Evolutionary conservation across 768 basidiomycete species (phyloP), one percentile per base, ranked within the genome.

Genomic region (Imleria badia): DNA sequence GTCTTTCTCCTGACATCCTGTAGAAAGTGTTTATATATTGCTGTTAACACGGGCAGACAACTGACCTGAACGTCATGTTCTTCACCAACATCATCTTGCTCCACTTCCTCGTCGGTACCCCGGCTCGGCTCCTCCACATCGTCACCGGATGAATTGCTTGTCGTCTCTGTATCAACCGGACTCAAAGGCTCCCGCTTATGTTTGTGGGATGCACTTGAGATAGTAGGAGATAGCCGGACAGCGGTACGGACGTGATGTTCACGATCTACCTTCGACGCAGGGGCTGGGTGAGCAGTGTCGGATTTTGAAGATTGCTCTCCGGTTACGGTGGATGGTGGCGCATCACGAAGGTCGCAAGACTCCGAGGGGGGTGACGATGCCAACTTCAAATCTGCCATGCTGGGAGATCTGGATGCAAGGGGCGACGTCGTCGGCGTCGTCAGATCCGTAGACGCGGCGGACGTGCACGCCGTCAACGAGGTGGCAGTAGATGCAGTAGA

Each of bases 1-100:
- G 73, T 73, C 55, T 65, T 74, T 40, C 73, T 63, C 19, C 29
- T 17, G 12, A 48, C 46, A 33, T 67, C 67, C 69, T 72, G 51
- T 34, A 41, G 30, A 46, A 19, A 43, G 45, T 49, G 48, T 67
- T 59, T 19, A 49, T 49, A 48, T 5, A 6, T 14, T 19, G 11
- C 42, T 12, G 2, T 34, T 19, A 6, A 39, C 5, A 48, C 3
- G 22, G 5, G 8, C 1, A 13, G 17, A 51, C 6, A 22, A 48
- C 64, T 20, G 15, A 70, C 68, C 66, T 62, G 58, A 35, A 30
- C 48, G 19, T 60, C 60, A 3, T 57, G 58, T 3, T 62, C 67
- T 0, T 59, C 52, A 17, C 66, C 58, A 2, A 46, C 51, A 42
- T 62, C 59, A 7, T 56, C 66, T 3, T 57, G 48, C 35, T 48